Evolutionary conservation across 129 eudicot genomes (phyloP).

Genomic region (Solidago caesia): DNA sequence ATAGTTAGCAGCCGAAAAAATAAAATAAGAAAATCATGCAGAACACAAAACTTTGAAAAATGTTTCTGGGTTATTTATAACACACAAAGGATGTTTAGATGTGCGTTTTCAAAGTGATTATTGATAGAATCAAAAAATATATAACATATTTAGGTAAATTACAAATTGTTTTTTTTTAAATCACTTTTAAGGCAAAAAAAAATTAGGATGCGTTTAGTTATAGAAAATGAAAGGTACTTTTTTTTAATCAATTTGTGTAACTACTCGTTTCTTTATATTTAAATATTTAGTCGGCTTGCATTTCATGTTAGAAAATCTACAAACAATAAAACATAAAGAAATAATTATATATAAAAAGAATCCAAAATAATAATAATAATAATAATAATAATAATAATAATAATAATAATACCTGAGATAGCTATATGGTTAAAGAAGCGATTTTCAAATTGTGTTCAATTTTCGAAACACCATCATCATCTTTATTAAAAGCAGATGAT

Average conservation of each 20-base stretch:
- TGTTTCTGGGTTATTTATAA: background rate
- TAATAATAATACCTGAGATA: conserved; percentile 34
- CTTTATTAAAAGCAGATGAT: background rate
- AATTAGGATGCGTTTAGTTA: too few relatives aligned
- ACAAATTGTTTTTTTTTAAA: too few relatives aligned
- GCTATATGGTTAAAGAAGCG: conserved; percentile 32
- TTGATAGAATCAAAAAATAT: background rate
- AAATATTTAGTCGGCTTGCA: too few relatives aligned
- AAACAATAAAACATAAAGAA: background rate
- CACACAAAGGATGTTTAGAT: background rate
- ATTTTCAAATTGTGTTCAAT: conserved; percentile 27
- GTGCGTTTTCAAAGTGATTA: background rate
- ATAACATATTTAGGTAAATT: too few relatives aligned
- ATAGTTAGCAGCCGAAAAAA: too few relatives aligned
- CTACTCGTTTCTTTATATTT: too few relatives aligned
- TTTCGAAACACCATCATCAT: background rate
- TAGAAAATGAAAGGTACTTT: too few relatives aligned
- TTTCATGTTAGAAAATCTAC: too few relatives aligned
- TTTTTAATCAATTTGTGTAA: too few relatives aligned
- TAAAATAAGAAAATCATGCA: conserved; percentile 10
- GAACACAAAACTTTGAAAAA: background rate
- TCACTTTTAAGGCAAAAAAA: too few relatives aligned
- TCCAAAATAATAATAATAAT: background rate
- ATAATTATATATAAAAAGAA: too few relatives aligned
- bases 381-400: background rate